phyloP scores from a whole-genome alignment of 1,139 yeast genomes.

The Zygoascus hellenicus region DNA sequence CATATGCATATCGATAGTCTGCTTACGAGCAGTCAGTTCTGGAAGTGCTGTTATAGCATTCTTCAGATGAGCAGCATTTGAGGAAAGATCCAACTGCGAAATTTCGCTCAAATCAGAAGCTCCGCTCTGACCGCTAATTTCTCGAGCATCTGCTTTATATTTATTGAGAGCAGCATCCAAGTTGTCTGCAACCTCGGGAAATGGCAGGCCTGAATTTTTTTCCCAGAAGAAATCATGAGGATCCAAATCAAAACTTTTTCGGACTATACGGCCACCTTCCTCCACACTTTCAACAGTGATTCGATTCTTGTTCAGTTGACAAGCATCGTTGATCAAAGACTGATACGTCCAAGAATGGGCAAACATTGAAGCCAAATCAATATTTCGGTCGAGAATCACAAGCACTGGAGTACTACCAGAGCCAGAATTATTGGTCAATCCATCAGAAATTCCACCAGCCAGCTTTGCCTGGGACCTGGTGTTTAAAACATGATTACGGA shows the following conservation, averaged over 20 bases:
- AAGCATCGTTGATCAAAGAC: constrained; percentile 91
- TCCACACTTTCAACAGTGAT: constrained; percentile 50
- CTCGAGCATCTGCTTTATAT: constrained; percentile 84
- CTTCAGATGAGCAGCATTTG: constrained; percentile 62
- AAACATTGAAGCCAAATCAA: constrained; percentile 90
- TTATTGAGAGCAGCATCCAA: constrained; percentile 76
- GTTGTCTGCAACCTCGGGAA: constrained; percentile 96
- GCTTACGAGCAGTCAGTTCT: constrained; percentile 81
- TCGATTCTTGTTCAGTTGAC: constrained; percentile 72
- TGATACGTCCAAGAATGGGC: constrained; percentile 98
- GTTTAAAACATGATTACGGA: constrained; percentile 79
- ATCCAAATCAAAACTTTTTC: constrained; percentile 74
- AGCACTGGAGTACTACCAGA: constrained; percentile 53
- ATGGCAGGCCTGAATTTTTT: constrained; percentile 77
- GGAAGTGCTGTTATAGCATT: constrained; percentile 91
- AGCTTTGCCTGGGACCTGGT: constrained; percentile 40
- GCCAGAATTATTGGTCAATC: constrained; percentile 32
- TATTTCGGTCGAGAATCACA: constrained; percentile 76
- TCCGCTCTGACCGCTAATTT: constrained; percentile 75
- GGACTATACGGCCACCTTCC: constrained; percentile 36
- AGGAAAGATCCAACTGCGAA: constrained; percentile 38
- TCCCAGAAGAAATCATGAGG: constrained; percentile 92
- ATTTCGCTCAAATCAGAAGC: constrained; percentile 62
- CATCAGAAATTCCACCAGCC: constrained; percentile 18
- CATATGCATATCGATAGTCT: constrained; percentile 94